Percentiles rank a stretch among this genome's conserved stretches.
phyloP scores from a whole-genome alignment of 176 grass and related monocot genomes.

The Ampelocalamus luodianensis region DNA sequence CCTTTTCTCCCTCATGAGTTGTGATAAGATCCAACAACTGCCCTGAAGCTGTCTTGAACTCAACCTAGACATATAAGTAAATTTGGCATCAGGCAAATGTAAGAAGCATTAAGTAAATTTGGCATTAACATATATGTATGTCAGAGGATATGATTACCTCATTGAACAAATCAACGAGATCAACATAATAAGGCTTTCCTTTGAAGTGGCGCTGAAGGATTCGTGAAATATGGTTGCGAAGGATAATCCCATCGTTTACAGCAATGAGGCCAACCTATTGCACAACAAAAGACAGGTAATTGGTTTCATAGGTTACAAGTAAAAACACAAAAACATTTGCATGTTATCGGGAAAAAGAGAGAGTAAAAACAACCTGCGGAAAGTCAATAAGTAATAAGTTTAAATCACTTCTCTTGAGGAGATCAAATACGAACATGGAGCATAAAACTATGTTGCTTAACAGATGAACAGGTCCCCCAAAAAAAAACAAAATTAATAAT shows the following conservation, averaged over 20 bases:
- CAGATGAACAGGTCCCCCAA: background rate
- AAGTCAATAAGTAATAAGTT: conserved; percentile 7
- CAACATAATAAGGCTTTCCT: conserved; percentile 90
- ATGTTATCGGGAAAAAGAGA: background rate
- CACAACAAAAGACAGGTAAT: conserved; percentile 37
- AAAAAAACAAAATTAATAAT: background rate
- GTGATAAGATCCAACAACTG: conserved; percentile 97
- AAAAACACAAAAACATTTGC: background rate
- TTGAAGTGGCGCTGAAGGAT: conserved; percentile 86
- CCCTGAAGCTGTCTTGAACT: conserved; percentile 98
- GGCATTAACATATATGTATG: conserved; percentile 1
- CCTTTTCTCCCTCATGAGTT: conserved; percentile 94
- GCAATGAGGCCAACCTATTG: conserved; percentile 98
- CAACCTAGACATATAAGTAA: conserved; percentile 64
- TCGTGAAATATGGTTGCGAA: conserved; percentile 91
- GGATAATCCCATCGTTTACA: conserved; percentile 93
- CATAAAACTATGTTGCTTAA: conserved; percentile 33
- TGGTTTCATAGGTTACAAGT: conserved; percentile 22
- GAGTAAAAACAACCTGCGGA: background rate
- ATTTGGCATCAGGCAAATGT: conserved; percentile 5
- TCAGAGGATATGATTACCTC: conserved; percentile 66
- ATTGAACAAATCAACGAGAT: conserved; percentile 95
- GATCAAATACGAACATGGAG: conserved; percentile 26
- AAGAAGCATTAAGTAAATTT: conserved; percentile 25
- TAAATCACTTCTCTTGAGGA: conserved; percentile 25